Evolutionary conservation across 2,329 filamentous ascomycete genomes (phyloP), one percentile per base, ranked within the genome.

Genomic region (Dactylellina sp.): DNA sequence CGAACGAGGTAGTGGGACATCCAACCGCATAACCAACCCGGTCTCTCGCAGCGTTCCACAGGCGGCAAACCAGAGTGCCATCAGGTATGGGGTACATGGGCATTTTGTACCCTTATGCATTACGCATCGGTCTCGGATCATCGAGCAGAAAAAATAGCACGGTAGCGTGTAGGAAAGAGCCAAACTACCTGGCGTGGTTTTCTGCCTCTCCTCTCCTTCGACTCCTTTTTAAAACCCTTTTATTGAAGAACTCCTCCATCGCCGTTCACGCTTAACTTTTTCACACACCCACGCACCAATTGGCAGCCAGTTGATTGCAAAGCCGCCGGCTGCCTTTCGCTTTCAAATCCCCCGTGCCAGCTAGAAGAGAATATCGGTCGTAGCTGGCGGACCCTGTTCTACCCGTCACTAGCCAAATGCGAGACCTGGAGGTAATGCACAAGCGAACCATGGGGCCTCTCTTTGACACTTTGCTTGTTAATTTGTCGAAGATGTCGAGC

Each of bases 241-340:
- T 18, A 47, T 72, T 60, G 68, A 64, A 72, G 68, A 72, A 72
- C 68, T 72, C 68, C 68, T 72, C 68, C 68, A 39, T 72, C 42
- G 66, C 46, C 61, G 49, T 52, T 56, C 59, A 56, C 50, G 46
- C 50, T 60, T 64, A 60, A 37, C 53, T 39, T 63, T 56, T 71
- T 63, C 63, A 60, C 55, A 60, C 63, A 37, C 39, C 50, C 63
- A 57, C 63, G 50, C 53, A 25, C 53, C 53, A 57, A 57, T 57
- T 57, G 53, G 35, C 28, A 57, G 37, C 4, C 28, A 32, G 5
- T 32, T 32, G 28, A 4, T 53, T 66, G 52, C 42, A 44, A 53
- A 53, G 14, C 50, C 59, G 44, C 39, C 59, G 50, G 52, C 62
- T 52, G 52, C 62, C 52, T 66, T 59, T 42, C 62, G 28, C 4